Conservation (phyloP, 2,329 filamentous ascomycete genomes). For the Epicoccum nigrum region DNA sequence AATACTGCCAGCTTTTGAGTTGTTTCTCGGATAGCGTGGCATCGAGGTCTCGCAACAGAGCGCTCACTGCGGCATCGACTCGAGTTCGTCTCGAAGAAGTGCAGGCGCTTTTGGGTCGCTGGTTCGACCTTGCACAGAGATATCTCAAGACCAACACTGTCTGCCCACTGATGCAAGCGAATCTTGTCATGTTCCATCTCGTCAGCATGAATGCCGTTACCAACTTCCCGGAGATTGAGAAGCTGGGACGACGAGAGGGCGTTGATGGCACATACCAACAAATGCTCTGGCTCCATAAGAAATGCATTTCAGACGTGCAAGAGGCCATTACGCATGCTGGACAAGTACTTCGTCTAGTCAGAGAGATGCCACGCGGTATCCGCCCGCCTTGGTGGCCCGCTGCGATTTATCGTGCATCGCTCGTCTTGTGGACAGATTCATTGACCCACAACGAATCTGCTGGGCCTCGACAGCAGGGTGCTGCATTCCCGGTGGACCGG, state of each 20-base stretch:
- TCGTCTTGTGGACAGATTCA: constrained; percentile 57
- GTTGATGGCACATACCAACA: constrained; percentile 64
- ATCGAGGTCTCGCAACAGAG: constrained; percentile 54
- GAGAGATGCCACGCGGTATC: constrained; percentile 64
- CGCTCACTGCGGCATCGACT: constrained; percentile 66
- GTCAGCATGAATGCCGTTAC: constrained; percentile 72
- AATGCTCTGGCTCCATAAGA: constrained; percentile 62
- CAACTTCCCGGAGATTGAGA: constrained; percentile 71
- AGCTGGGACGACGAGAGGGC: constrained; percentile 66
- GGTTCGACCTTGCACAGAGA: constrained; percentile 68
- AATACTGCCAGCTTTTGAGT: constrained; percentile 68
- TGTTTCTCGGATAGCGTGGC: constrained; percentile 66
- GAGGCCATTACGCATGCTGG: constrained; percentile 72
- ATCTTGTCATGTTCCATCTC: constrained; percentile 72
- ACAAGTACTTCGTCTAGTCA: constrained; percentile 67
- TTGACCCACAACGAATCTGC: constrained; percentile 58
- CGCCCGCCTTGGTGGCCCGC: constrained; percentile 75
- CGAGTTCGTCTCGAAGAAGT: constrained; percentile 67
- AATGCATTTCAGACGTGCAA: constrained; percentile 67
- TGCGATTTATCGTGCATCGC: constrained; percentile 68
- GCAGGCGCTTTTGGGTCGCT: constrained; percentile 67
- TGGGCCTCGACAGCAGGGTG: constrained; percentile 44
- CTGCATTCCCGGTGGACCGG: constrained; percentile 59
- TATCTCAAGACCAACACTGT: constrained; percentile 62
- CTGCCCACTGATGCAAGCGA: constrained; percentile 67